Evolutionary conservation across 495 filamentous ascomycete species (phyloP).

Genomic region (Bathelium albidoporum): DNA sequence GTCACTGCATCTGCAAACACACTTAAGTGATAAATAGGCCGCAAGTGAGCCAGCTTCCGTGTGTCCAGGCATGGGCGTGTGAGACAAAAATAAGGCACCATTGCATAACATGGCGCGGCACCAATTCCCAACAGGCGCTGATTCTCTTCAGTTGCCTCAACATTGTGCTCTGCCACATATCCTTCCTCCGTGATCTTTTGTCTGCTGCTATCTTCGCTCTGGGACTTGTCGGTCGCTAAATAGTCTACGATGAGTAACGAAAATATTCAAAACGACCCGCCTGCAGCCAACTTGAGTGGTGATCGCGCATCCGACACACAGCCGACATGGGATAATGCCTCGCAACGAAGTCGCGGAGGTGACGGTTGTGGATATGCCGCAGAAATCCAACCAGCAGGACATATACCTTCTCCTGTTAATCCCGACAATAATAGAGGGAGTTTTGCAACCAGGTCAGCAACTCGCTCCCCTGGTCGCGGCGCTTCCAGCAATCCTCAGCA

Average conservation of each 20-base stretch:
- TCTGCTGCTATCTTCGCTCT: background rate
- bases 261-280: constrained; percentile 30
- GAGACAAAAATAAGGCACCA: background rate
- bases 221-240: background rate
- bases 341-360: background rate
- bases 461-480: background rate
- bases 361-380: no score
- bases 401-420: no score
- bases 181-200: background rate
- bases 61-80: background rate
- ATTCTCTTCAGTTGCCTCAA: background rate
- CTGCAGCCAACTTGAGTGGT: constrained; percentile 37
- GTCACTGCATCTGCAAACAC: background rate
- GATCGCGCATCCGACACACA: constrained; percentile 7
- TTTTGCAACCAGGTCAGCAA: background rate
- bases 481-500: background rate
- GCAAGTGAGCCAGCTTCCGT: background rate
- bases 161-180: background rate
- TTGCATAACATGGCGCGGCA: background rate
- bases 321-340: background rate
- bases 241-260: background rate
- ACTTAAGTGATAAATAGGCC: background rate
- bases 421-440: no score
- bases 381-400: no score
- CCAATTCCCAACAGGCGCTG: background rate